phyloP scores from a whole-genome alignment of 2,329 filamentous ascomycete species.

The Colletotrichum horii region DNA sequence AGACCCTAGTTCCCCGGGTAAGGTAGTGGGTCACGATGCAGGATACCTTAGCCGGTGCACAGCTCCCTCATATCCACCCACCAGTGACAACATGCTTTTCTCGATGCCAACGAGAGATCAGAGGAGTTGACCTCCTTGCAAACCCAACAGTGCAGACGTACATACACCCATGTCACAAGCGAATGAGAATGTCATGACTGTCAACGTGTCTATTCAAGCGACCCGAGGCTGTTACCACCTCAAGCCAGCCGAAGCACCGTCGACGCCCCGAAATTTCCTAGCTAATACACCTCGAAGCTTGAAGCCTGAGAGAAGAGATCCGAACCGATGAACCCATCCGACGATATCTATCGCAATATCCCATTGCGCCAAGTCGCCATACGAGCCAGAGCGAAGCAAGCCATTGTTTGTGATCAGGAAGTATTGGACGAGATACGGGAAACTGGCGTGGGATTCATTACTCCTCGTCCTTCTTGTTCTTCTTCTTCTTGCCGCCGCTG shows the following conservation, averaged over 20 bases:
- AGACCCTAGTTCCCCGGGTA: not conserved
- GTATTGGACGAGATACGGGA: conserved; percentile 45
- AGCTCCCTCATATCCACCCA: not conserved
- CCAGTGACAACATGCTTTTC: not conserved
- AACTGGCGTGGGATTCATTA: conserved; percentile 24
- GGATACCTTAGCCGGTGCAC: not conserved
- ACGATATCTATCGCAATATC: conserved; percentile 50
- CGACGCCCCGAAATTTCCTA: not conserved
- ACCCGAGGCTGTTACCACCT: not conserved
- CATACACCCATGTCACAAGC: not conserved
- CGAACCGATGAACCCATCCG: conserved; percentile 30
- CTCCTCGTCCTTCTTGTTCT: conserved; percentile 51
- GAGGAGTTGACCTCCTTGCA: not conserved
- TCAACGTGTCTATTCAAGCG: conserved; percentile 3
- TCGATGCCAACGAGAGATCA: not conserved
- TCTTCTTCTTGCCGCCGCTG: conserved; percentile 67
- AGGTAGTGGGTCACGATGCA: conserved; percentile 16
- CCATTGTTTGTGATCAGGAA: conserved; percentile 34
- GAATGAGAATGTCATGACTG: not conserved
- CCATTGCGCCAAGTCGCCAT: conserved; percentile 44
- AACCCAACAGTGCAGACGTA: not conserved
- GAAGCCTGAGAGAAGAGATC: conserved; percentile 21
- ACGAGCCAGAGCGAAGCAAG: conserved; percentile 41
- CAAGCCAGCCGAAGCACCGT: not conserved
- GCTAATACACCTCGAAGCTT: not conserved